phyloP scores from a whole-genome alignment of 1,139 yeast genomes.

The Magnusiomyces suaveolens region DNA sequence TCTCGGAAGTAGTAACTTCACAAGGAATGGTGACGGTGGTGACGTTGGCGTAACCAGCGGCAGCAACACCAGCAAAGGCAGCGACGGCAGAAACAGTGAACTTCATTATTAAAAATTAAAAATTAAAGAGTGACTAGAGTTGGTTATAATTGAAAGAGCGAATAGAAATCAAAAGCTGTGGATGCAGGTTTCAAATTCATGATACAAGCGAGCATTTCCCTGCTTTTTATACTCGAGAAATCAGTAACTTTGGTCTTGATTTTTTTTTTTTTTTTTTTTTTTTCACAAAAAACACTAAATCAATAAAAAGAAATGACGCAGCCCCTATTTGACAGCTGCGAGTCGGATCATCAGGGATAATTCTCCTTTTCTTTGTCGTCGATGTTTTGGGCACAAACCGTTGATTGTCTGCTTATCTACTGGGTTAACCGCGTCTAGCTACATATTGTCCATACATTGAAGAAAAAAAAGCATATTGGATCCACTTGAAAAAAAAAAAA shows the following conservation, averaged over 20 bases:
- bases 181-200: not conserved
- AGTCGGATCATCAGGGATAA: no score
- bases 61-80: slow-evolving; percentile 22
- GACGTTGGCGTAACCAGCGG: slow-evolving; percentile 25
- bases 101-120: slow-evolving; percentile 29
- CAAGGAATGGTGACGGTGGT: slow-evolving; percentile 24
- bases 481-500: no score
- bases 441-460: no score
- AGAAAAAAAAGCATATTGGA: no score
- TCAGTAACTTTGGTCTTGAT: not conserved
- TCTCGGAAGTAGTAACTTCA: slow-evolving; percentile 26
- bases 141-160: not conserved
- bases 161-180: not conserved
- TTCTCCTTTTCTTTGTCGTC: no score
- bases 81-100: slow-evolving; percentile 22
- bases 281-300: no score
- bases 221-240: not conserved
- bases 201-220: not conserved
- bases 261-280: no score
- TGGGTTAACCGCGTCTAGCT: no score
- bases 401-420: no score
- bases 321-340: no score
- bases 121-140: not conserved
- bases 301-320: no score
- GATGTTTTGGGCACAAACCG: no score